Evolutionary conservation across 352 stramenopile genomes (phyloP), one percentile per base, ranked within the genome.

Genomic region (Pythium dissotocum): DNA sequence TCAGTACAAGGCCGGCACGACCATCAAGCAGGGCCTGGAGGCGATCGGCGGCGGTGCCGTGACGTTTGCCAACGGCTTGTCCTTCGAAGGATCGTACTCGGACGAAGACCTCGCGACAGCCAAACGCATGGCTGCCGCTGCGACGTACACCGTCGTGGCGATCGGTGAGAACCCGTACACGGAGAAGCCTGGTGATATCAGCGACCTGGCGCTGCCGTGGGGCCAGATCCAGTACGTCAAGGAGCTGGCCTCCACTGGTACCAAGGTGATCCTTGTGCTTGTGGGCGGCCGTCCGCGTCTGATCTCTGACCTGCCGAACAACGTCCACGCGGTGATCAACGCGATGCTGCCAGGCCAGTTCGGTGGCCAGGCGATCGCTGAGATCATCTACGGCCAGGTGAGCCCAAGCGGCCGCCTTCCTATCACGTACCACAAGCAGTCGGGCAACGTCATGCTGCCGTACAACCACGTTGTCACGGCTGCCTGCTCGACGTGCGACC

Each of bases 101-200:
- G 58, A 69, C 6, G 65, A 49, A 6, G 83, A 88, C 55, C 65
- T 90, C 16, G 77, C 77, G 36, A 85, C 65, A 2, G 88, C 74
- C 44, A 92, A 87, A 66, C 24, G 51, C 6, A 70, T 83, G 40
- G 87, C 85, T 16, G 65, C 65, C 10, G 64, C 77, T 28, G 71
- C 85, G 3, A 62, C 79, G 12, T 90, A 92, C 71, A 91, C 87
- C 0, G 77, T 97, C 33, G 77, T 91, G 9, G 86, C 82, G 44
- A 81, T 97, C 36, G 90, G 90, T 16, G 90, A 97, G 63, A 36
- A 51, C 8, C 71, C 77, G 0, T 97, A 96, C 67, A 75, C 89
- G 4, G 90, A 97, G 63, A 97, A 96, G 57, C 74, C 81, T 4
- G 90, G 90, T 2, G 90, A 97, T 65, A 92, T 97, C 53, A 69